Evolutionary conservation across 495 filamentous ascomycete species (phyloP).

Genomic region (Pyrenopolyporus hunteri): DNA sequence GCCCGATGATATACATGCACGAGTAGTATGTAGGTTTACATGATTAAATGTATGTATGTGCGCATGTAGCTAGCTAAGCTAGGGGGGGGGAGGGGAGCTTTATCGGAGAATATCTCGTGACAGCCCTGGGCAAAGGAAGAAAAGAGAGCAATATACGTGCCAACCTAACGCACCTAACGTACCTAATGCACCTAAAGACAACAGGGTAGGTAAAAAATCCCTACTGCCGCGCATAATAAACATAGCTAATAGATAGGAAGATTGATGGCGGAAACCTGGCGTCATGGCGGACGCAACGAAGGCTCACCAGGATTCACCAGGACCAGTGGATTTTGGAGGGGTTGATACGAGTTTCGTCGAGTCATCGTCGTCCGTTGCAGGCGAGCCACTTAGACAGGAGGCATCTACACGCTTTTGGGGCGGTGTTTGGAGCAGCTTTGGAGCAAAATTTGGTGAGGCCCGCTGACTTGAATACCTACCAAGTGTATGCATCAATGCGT

Average conservation of each 20-base stretch:
- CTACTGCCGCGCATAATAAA: too few species aligned
- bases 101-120: slow-evolving; percentile 15
- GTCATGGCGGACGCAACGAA: slow-evolving; percentile 22
- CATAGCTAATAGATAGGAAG: background rate
- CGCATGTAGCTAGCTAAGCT: background rate
- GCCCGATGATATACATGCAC: slow-evolving; percentile 29
- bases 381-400: slow-evolving; percentile 2
- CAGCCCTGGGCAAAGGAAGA: background rate
- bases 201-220: background rate
- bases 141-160: background rate
- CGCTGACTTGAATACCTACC: slow-evolving; percentile 34
- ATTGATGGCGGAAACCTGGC: background rate
- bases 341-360: slow-evolving; percentile 31
- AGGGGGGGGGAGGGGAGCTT: background rate
- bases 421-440: too few species aligned
- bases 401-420: too few species aligned
- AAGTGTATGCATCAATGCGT: slow-evolving; percentile 39
- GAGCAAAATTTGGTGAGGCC: slow-evolving; percentile 9
- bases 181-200: too few species aligned
- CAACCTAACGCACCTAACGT: too few species aligned
- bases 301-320: background rate
- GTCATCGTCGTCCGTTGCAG: slow-evolving; percentile 10
- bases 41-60: slow-evolving; percentile 10
- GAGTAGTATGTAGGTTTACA: background rate
- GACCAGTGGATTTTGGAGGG: slow-evolving; percentile 25